A percentile compares a stretch with the other conserved stretches of the same genome.
phyloP scores from a whole-genome alignment of 352 stramenopile species.

The Globisporangium carolinianum region DNA sequence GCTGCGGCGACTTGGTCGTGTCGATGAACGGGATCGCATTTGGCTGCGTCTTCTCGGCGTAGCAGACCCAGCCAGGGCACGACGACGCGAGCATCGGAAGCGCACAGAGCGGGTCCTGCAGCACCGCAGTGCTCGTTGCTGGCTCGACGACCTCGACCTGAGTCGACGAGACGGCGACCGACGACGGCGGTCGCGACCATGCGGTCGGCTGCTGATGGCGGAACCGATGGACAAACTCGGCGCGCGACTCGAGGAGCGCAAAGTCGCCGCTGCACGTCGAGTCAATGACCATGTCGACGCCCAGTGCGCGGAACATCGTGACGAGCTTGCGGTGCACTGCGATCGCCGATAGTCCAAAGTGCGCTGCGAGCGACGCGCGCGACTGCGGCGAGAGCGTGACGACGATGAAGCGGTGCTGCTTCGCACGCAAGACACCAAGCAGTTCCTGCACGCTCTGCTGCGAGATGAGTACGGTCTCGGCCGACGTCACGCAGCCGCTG shows the following conservation, averaged over 20 bases:
- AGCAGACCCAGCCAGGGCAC: conserved; percentile 97
- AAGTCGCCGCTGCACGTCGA: conserved; percentile 90
- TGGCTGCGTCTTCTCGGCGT: conserved; percentile 96
- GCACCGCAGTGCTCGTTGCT: conserved; percentile 31
- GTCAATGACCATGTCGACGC: conserved; percentile 89
- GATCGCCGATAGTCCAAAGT: conserved; percentile 64
- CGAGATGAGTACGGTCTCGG: conserved; percentile 97
- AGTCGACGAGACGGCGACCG: conserved; percentile 53
- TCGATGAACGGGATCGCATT: conserved; percentile 93
- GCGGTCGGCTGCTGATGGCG: conserved; percentile 70
- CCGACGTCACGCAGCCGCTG: conserved; percentile 96
- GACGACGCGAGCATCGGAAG: conserved; percentile 94
- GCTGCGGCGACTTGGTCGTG: conserved; percentile 93
- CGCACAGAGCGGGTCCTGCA: conserved; percentile 56
- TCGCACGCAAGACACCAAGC: conserved; percentile 48
- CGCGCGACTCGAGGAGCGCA: conserved; percentile 89
- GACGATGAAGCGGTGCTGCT: conserved; percentile 56
- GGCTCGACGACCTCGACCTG: conserved; percentile 68
- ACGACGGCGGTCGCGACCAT: conserved; percentile 60
- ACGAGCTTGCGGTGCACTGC: conserved; percentile 72
- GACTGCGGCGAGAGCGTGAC: conserved; percentile 88
- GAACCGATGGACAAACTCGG: conserved; percentile 85
- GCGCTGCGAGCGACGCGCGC: conserved; percentile 75
- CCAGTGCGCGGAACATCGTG: conserved; percentile 67
- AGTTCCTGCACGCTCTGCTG: conserved; percentile 91